Percentiles rank a stretch among this genome's conserved stretches.
phyloP scores from a whole-genome alignment of 148 eudicot genomes.

The Vaccinium myrtillus region DNA sequence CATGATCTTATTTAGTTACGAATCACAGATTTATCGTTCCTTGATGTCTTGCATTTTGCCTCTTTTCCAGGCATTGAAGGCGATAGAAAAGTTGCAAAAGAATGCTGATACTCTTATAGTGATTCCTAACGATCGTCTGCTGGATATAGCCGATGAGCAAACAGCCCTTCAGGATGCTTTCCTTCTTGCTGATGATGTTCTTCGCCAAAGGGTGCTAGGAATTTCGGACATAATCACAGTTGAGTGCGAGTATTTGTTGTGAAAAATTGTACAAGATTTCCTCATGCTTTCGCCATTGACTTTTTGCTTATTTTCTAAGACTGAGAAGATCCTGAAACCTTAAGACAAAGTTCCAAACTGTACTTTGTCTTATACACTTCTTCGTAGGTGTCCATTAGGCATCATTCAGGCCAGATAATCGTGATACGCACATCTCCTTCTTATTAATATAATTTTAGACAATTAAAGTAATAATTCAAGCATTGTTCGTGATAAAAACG shows the following conservation, averaged over 20 bases:
- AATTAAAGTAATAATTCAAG: too few species aligned
- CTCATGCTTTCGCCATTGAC: background rate
- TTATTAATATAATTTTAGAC: background rate
- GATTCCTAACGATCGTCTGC: too few species aligned
- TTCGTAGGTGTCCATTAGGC: background rate
- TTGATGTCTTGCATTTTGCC: background rate
- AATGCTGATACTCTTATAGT: too few species aligned
- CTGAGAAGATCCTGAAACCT: background rate
- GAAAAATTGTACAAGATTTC: background rate
- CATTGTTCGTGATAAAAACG: too few species aligned
- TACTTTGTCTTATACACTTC: background rate
- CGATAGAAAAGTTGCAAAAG: too few species aligned
- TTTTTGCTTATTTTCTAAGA: background rate
- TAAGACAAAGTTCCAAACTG: background rate
- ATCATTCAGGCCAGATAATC: background rate
- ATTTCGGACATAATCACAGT: constrained; percentile 93
- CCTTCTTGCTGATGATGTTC: constrained; percentile 94
- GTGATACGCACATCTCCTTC: background rate
- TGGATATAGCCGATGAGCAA: constrained; percentile 58
- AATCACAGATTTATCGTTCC: too few species aligned
- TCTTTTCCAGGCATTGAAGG: too few species aligned
- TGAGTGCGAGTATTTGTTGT: constrained; percentile 31
- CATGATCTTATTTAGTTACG: too few species aligned
- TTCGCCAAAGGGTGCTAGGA: constrained; percentile 96
- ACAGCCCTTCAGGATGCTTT: constrained; percentile 93